Conservation (phyloP, 129 eudicot genomes). For the Chrysanthemum lavandulifolium region DNA sequence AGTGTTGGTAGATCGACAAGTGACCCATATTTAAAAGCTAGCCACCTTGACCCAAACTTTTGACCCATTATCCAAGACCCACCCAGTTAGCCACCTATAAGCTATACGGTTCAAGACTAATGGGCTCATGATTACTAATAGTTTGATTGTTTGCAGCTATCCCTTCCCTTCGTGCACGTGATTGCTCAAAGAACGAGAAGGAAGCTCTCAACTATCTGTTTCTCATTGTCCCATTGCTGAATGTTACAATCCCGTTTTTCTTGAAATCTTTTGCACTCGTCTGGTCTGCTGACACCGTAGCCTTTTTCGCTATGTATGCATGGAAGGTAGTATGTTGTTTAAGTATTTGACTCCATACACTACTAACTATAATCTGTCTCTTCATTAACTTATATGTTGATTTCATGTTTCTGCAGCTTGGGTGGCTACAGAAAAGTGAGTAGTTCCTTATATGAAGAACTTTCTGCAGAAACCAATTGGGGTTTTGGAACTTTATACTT, state of each 20-base stretch:
- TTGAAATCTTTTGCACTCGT: slow-evolving; percentile 86
- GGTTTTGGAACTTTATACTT: slow-evolving; percentile 14
- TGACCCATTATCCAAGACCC: background rate
- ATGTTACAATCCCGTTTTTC: slow-evolving; percentile 85
- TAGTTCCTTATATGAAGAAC: slow-evolving; percentile 11
- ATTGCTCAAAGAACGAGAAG: slow-evolving; percentile 91
- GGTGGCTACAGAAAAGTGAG: slow-evolving; percentile 51
- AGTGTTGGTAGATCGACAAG: background rate
- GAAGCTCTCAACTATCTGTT: slow-evolving; percentile 96
- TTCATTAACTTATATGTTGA: background rate
- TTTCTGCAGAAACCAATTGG: slow-evolving; percentile 1
- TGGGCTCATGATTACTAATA: background rate
- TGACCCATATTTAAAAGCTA: background rate
- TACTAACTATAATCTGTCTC: background rate
- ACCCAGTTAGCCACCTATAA: background rate
- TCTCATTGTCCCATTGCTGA: slow-evolving; percentile 74
- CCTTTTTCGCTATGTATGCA: slow-evolving; percentile 86
- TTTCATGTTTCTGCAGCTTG: slow-evolving; percentile 37
- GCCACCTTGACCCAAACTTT: background rate
- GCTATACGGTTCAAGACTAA: background rate
- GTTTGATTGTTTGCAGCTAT: slow-evolving; percentile 54
- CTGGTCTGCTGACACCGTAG: slow-evolving; percentile 88
- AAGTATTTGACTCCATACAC: background rate
- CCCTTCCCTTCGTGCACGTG: slow-evolving; percentile 95
- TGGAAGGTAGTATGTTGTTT: slow-evolving; percentile 66